Conservation (phyloP, 129 eudicot genomes). For the Pulicaria dysenterica region DNA sequence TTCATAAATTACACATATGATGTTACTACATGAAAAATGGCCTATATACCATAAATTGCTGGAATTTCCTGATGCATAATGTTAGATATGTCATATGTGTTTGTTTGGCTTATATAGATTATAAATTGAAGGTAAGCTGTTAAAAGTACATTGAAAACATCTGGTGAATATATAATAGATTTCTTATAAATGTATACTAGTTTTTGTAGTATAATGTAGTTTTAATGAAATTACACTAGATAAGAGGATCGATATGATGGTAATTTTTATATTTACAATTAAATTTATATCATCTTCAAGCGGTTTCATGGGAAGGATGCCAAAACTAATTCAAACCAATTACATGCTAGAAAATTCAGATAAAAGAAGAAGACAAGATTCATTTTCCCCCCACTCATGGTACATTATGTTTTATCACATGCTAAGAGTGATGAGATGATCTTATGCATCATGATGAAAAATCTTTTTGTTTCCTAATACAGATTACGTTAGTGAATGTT, state of each 20-base stretch:
- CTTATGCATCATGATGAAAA: conserved; percentile 5
- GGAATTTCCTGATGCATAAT: background rate
- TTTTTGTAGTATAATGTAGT: conserved; percentile 9
- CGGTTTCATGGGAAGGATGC: background rate
- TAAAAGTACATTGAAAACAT: background rate
- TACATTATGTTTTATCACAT: background rate
- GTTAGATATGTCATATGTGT: conserved; percentile 4
- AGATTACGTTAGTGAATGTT: background rate
- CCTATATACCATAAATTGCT: background rate
- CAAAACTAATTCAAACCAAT: background rate
- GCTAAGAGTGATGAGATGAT: conserved; percentile 4
- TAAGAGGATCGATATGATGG: background rate
- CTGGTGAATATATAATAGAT: background rate
- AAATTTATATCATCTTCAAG: background rate
- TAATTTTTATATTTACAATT: background rate
- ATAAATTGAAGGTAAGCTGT: background rate
- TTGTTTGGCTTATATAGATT: background rate
- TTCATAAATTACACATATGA: background rate
- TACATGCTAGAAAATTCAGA: background rate
- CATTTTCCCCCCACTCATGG: background rate
- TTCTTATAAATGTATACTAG: background rate
- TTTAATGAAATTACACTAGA: background rate
- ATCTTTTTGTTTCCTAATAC: background rate
- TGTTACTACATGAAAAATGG: background rate
- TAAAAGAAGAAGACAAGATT: background rate